Conservation (phyloP, 495 filamentous ascomycete genomes). For the Penicillium psychrofluorescens region DNA sequence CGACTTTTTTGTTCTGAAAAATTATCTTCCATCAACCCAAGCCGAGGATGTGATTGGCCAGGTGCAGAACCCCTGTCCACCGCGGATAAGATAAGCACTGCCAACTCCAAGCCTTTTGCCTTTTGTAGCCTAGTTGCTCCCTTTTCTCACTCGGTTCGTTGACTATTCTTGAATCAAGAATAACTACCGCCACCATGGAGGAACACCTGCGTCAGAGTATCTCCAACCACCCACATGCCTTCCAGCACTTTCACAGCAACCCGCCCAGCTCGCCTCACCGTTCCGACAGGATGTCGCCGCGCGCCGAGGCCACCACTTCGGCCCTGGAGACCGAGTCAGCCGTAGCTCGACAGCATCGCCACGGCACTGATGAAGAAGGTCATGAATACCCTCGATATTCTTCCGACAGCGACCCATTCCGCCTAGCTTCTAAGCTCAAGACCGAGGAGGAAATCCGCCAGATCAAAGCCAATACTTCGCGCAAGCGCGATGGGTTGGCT, state of each 20-base stretch:
- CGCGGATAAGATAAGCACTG: too few species aligned
- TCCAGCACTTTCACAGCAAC: conserved; percentile 14
- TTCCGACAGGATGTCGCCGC: conserved; percentile 12
- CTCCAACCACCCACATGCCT: conserved; percentile 21
- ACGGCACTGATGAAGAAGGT: conserved; percentile 56
- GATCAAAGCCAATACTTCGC: conserved; percentile 76
- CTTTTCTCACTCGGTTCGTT: too few species aligned
- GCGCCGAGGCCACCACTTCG: conserved; percentile 26
- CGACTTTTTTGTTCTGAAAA: too few species aligned
- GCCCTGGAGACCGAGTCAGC: conserved; percentile 23
- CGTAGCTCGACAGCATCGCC: conserved; percentile 17
- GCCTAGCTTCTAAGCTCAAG: conserved; percentile 73
- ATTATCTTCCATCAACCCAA: too few species aligned
- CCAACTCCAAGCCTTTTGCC: too few species aligned
- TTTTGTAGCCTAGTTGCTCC: too few species aligned
- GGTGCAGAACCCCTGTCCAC: too few species aligned
- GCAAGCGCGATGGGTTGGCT: conserved; percentile 55
- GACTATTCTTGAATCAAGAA: too few species aligned
- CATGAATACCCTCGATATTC: conserved; percentile 52
- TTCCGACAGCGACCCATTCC: conserved; percentile 70
- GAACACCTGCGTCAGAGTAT: conserved; percentile 33
- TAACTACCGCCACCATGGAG: conserved; percentile 19
- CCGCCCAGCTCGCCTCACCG: conserved; percentile 9
- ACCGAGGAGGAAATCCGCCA: conserved; percentile 67
- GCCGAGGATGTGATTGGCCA: too few species aligned